Evolutionary conservation across 768 basidiomycete species (phyloP), one percentile per base, ranked within the genome.

Genomic region (Gloeopeniophorella convolvens): DNA sequence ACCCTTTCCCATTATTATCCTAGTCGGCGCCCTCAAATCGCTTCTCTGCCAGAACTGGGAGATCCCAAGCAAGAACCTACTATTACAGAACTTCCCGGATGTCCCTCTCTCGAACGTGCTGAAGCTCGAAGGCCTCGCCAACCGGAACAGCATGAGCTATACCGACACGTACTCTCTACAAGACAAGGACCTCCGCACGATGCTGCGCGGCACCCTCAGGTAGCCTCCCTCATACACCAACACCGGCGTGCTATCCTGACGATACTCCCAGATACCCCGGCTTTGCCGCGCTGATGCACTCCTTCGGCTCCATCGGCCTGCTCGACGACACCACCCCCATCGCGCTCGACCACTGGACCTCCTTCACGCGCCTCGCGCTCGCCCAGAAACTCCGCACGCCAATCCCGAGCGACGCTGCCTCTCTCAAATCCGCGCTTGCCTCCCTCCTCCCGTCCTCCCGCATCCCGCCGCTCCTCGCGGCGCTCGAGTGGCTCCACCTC

Each of bases 151-250:
- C 57, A 60, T 93, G 6, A 66, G 73, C 0, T 96, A 97, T 60
- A 73, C 73, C 0, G 65, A 72, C 5, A 74, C 76, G 3, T 96
- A 96, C 64, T 70, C 72, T 0, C 69, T 91, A 3, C 72, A 70
- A 5, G 60, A 69, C 0, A 64, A 62, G 32, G 39, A 48, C 5
- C 57, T 87, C 49, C 71, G 76, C 42, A 85, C 89, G 1, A 68
- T 94, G 42, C 66, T 96, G 59, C 75, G 94, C 28, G 94, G 94
- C 4, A 96, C 94, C 0, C 65, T 96, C 37, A 77, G 93, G 83
- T 85, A 53, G 4, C 35, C 15, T 1, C 27, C 16, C 27, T 30
- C 21, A 44, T n/a, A 18, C 10, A 18, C 27, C 27, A 24, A 34
- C 5, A 9, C 33, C 21, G 3, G 8, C 5, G 42, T 15, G 7